Conservation (phyloP, 2,329 filamentous ascomycete genomes). For the Fusarium proliferatum region DNA sequence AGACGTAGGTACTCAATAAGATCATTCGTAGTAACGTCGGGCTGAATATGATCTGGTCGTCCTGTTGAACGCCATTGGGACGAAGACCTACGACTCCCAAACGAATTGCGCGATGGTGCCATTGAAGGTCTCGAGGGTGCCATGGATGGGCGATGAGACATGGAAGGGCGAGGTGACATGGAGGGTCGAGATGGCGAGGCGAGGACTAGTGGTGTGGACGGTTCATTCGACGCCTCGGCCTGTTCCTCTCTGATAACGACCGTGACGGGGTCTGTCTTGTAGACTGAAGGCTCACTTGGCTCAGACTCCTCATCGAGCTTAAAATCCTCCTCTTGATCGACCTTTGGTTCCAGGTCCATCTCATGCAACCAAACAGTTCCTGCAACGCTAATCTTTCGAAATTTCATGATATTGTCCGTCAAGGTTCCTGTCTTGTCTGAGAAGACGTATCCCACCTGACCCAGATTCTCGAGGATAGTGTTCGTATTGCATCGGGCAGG, state of each 20-base stretch:
- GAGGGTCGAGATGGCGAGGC: slow-evolving; percentile 49
- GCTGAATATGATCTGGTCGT: slow-evolving; percentile 62
- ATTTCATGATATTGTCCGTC: slow-evolving; percentile 96
- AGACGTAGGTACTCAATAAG: slow-evolving; percentile 81
- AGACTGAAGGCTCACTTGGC: slow-evolving; percentile 42
- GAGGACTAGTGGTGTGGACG: slow-evolving; percentile 20
- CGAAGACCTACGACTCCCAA: slow-evolving; percentile 55
- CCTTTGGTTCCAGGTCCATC: slow-evolving; percentile 67
- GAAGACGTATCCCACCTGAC: slow-evolving; percentile 90
- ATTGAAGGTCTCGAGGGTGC: slow-evolving; percentile 45
- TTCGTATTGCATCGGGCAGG: slow-evolving; percentile 92
- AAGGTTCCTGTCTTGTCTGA: slow-evolving; percentile 95
- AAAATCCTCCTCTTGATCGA: slow-evolving; percentile 32
- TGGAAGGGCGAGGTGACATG: slow-evolving; percentile 39
- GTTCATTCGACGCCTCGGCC: slow-evolving; percentile 10
- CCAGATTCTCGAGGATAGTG: slow-evolving; percentile 93
- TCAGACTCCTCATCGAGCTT: slow-evolving; percentile 37
- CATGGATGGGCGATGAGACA: slow-evolving; percentile 43
- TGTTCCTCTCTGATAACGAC: slow-evolving; percentile 49
- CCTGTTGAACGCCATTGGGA: slow-evolving; percentile 63
- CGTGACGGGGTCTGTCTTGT: slow-evolving; percentile 45
- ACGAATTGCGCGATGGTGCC: slow-evolving; percentile 46
- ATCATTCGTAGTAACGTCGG: slow-evolving; percentile 74
- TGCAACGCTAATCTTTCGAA: slow-evolving; percentile 89
- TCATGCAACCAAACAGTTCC: slow-evolving; percentile 92